Base-by-base conservation (phyloP, 371 early-diverging fungal genomes). In the Mucor saturninus region DNA sequence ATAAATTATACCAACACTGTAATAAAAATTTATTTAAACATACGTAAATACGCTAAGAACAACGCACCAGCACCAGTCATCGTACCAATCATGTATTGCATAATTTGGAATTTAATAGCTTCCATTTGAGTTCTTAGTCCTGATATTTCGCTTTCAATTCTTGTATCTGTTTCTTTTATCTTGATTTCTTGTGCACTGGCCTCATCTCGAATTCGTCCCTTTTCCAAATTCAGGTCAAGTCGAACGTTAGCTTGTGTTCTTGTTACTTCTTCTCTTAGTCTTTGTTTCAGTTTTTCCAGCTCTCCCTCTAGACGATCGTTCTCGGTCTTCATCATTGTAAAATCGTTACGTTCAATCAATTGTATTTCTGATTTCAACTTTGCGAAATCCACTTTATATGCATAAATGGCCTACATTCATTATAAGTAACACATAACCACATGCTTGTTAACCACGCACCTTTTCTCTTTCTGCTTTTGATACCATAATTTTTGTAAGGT, bases 61-160 rank as follows among this genome's bases (percentile, higher is more conserved):
- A 93, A 76, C 14, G 91, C 92, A 21, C 91, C 92, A 29, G 90
- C 89, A 86, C 91, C 93, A 35, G 92, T 92, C 51, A 92, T 89
- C 11, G 93, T 92, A 71, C 86, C 87, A 35, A 93, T 82, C 89
- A 93, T 89, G 65, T 93, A 93, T 75, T 93, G 93, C 61, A 93
- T 61, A 14, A 92, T 92, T 68, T 90, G 91, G 52, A 92, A 91
- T 73, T 94, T 95, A 69, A 95, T 93, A 10, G 92, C 87, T 75
- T 96, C 96, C 91, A 96, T 89, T 67, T 91, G 91, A n/a, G 94
- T 95, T 40, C 92, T 75, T 52, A 97, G 67, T 5, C 81, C 84
- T n/a, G 91, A 85, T 42, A 96, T 91, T 70, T 97, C 98, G 54
- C 90, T 86, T 71, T 97, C 96, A 64, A 96, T 93, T 42, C 89